These are phyloP conservation scores for Tetrahymena malaccensis DNA, from an alignment of 73 alveolate species.

Conservation along the genomic window DNA sequence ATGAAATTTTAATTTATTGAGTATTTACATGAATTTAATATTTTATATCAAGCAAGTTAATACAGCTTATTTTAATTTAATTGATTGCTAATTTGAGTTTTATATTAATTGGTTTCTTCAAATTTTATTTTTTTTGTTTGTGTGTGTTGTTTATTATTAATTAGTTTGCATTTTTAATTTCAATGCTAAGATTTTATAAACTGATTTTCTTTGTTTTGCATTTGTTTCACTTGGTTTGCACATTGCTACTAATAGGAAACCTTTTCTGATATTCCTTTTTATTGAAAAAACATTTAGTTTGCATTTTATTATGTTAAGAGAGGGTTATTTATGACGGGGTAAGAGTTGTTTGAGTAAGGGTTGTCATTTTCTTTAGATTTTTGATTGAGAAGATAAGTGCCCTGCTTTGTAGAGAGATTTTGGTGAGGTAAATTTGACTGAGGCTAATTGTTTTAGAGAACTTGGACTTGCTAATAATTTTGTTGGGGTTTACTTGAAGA, in stretches of 20 bases:
- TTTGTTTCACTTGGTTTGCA: not conserved
- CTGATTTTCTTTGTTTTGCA: not conserved
- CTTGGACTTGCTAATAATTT: not conserved
- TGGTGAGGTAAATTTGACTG: not conserved
- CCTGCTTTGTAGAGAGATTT: not conserved
- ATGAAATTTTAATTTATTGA: no score
- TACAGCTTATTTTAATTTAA: no score
- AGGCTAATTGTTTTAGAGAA: not conserved
- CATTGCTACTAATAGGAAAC: not conserved
- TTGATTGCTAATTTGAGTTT: no score
- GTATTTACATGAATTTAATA: no score
- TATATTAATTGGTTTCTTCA: no score
- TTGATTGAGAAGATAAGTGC: not conserved
- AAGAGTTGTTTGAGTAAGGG: not conserved
- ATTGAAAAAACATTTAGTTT: not conserved
- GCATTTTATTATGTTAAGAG: not conserved
- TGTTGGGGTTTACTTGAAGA: not conserved
- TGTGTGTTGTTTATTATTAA: no score
- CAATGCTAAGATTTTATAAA: not conserved
- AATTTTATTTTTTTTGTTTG: not conserved
- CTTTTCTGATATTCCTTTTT: not conserved
- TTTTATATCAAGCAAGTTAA: no score
- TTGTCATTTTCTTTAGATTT: not conserved
- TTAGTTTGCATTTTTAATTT: not conserved
- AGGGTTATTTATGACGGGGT: not conserved